A percentile compares a stretch with the other conserved stretches of the same genome.
These are phyloP conservation scores for Geosmithia putterillii DNA, from an alignment of 2,329 filamentous ascomycete species.

Conservation along the genomic window DNA sequence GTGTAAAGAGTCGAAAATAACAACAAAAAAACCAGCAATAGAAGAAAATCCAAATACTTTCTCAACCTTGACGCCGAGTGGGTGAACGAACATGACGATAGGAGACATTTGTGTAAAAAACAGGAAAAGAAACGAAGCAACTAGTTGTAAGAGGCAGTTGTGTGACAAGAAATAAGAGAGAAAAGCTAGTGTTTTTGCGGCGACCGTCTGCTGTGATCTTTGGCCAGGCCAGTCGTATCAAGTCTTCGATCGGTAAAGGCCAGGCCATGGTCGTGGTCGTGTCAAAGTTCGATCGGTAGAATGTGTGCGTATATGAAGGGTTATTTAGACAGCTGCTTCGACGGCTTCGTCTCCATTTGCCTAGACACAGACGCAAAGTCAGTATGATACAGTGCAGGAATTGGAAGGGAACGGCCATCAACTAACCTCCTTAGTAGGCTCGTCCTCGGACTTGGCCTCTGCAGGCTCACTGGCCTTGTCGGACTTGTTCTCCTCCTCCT, in stretches of 20 bases:
- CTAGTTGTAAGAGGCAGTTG: no score
- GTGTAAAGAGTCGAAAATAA: constrained; percentile 8
- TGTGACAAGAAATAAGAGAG: no score
- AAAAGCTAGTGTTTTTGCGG: no score
- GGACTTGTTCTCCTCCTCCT: constrained; percentile 7
- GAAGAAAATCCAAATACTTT: constrained; percentile 5
- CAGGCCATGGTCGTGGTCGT: no score
- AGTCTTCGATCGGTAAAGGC: no score
- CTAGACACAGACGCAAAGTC: neutral
- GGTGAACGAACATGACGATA: neutral
- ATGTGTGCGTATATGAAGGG: no score
- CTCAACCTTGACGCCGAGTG: neutral
- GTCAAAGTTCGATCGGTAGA: no score
- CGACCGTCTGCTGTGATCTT: no score
- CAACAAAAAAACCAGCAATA: constrained; percentile 6
- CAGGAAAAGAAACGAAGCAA: neutral
- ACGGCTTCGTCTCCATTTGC: neutral
- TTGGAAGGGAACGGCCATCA: no score
- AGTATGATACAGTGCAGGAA: neutral
- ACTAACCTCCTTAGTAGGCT: neutral
- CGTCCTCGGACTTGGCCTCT: neutral
- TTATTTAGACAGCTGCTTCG: neutral
- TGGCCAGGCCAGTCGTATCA: no score
- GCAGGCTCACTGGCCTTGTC: constrained; percentile 7
- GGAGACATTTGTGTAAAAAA: neutral